Evolutionary conservation across 148 eudicot genomes (phyloP), one percentile per base, ranked within the genome.

Genomic region (Talinum fruticosum): DNA sequence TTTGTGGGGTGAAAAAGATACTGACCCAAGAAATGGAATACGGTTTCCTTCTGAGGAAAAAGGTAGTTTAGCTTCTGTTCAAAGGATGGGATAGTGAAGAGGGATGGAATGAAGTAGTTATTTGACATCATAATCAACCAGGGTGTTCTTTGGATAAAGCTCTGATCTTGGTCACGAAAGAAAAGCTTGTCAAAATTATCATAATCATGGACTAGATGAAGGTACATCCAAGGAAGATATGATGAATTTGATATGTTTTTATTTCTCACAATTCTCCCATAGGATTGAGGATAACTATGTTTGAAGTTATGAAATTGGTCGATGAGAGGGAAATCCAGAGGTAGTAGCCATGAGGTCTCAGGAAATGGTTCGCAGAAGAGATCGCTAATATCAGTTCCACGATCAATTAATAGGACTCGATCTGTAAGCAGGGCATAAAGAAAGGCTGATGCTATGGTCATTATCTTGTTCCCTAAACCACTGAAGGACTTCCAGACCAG

Each of bases 291-390:
- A 74, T 64, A 72, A 49, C 51, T 72, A 26, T 72, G 38, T 49
- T 49, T 35, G 19, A 29, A 72, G 37, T 10, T 30, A 15, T 72
- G 62, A 51, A 72, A 72, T 30, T 77, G 66, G 37, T 79, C 64
- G 75, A 92, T 80, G 35, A 82, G 84, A 33, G 96, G 96, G 72
- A 89, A 91, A 80, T 88, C 88, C 12, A 34, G 14, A 2, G 97
- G 92, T 36, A 90, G 87, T 32, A 88, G 75, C 93, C 97, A 92
- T 0, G 97, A 84, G 29, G 72, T 76, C 30, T 85, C 82, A 0
- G 88, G 92, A 81, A 92, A 90, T 1, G 97, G 97, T 74, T 92
- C 92, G 26, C 97, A 92, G 79, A 92, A 88, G 32, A 92, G 86
- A 71, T 87, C 88, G 23, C 74, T 67, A 29, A 88, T 81, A 71